These are phyloP conservation scores for Peronospora tabacina DNA, from an alignment of 352 stramenopile species.

Conservation along the genomic window DNA sequence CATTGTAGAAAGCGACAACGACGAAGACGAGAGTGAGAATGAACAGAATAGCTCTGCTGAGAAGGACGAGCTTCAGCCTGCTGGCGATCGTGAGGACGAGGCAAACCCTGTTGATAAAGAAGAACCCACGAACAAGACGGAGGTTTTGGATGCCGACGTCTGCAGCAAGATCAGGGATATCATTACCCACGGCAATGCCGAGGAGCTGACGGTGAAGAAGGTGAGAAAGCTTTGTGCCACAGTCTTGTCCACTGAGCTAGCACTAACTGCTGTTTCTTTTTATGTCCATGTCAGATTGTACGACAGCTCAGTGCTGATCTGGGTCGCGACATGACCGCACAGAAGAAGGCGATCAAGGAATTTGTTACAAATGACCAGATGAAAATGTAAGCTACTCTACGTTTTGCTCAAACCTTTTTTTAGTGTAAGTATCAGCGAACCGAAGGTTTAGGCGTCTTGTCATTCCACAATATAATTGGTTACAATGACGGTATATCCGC, in stretches of 20 bases:
- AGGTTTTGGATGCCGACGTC: conserved; percentile 38
- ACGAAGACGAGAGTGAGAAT: conserved; percentile 18
- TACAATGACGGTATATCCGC: background rate
- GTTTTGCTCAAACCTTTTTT: background rate
- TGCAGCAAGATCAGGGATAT: conserved; percentile 69
- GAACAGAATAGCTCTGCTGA: conserved; percentile 14
- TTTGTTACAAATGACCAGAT: conserved; percentile 49
- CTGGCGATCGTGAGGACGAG: conserved; percentile 15
- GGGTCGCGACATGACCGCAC: conserved; percentile 51
- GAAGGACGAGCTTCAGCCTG: conserved; percentile 20
- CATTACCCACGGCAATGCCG: conserved; percentile 62
- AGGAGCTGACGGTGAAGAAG: conserved; percentile 82
- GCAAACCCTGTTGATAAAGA: conserved; percentile 12
- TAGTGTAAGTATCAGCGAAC: no score
- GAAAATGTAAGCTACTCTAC: conserved; percentile 10
- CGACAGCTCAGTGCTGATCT: conserved; percentile 57
- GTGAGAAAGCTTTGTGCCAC: conserved; percentile 22
- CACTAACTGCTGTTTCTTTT: conserved; percentile 3
- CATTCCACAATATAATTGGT: background rate
- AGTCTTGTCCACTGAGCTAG: background rate
- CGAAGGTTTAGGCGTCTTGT: no score
- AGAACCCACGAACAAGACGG: conserved; percentile 10
- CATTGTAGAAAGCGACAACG: conserved; percentile 22
- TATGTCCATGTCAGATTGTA: conserved; percentile 43
- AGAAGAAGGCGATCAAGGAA: conserved; percentile 79